These are phyloP conservation scores for Cyberlindnera americana DNA, from an alignment of 805 yeast genomes.

Conservation along the genomic window DNA sequence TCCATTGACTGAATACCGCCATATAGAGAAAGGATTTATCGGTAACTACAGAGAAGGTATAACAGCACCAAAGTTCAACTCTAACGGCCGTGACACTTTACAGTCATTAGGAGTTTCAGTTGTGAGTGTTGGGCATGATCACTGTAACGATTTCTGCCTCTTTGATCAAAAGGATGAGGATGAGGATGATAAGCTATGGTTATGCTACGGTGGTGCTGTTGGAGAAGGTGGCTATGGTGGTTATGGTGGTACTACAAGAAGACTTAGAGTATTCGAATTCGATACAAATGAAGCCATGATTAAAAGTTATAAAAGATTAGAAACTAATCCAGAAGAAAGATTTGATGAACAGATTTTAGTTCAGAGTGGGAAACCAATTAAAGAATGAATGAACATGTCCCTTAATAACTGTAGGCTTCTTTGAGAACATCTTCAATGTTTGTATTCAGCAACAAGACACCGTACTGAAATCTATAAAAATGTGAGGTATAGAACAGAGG, in stretches of 20 bases:
- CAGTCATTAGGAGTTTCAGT: slow-evolving; percentile 68
- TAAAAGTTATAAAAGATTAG: slow-evolving; percentile 70
- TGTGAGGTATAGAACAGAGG: slow-evolving; percentile 40
- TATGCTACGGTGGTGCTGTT: slow-evolving; percentile 90
- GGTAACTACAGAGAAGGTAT: slow-evolving; percentile 72
- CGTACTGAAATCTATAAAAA: slow-evolving; percentile 37
- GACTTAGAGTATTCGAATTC: slow-evolving; percentile 69
- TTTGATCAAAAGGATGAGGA: slow-evolving; percentile 35
- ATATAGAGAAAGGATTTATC: slow-evolving; percentile 41
- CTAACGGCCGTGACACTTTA: slow-evolving; percentile 60
- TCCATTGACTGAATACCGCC: slow-evolving; percentile 81
- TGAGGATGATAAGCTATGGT: slow-evolving; percentile 47
- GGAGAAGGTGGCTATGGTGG: slow-evolving; percentile 98
- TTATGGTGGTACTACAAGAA: slow-evolving; percentile 80
- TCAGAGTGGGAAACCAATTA: slow-evolving; percentile 16
- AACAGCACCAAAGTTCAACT: slow-evolving; percentile 71
- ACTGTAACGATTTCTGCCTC: slow-evolving; percentile 88
- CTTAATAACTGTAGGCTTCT: slow-evolving; percentile 16
- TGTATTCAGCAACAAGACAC: slow-evolving; percentile 33
- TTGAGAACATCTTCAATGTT: slow-evolving; percentile 34
- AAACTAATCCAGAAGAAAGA: slow-evolving; percentile 45
- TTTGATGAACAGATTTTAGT: slow-evolving; percentile 43
- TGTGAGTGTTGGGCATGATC: slow-evolving; percentile 89
- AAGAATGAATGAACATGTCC: not conserved
- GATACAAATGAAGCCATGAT: slow-evolving; percentile 44